Conservation (phyloP, 2,329 filamentous ascomycete species). For the Clarireedia paspali region DNA sequence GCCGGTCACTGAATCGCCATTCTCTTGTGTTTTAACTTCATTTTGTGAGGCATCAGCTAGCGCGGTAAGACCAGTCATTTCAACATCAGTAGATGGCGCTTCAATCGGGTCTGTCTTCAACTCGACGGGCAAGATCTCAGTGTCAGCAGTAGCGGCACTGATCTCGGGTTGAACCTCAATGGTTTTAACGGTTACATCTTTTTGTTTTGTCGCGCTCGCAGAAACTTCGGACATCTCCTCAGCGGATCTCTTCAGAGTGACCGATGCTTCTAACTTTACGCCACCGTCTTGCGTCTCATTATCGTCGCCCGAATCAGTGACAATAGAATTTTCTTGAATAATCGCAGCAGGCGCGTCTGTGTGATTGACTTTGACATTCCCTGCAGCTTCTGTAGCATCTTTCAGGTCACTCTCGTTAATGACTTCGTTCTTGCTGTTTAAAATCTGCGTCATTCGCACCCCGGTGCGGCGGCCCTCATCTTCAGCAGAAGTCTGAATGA, state of each 20-base stretch:
- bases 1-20: not conserved
- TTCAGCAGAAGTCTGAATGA: conserved; percentile 23
- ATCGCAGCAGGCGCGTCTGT: not conserved
- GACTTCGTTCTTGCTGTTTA: conserved; percentile 3
- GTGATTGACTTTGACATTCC: not conserved
- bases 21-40: not conserved
- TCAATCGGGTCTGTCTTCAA: not conserved
- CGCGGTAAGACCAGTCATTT: not conserved
- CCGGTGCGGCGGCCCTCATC: conserved; percentile 27
- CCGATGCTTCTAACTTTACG: conserved; percentile 2
- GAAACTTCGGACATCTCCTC: conserved; percentile 13
- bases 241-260: conserved; percentile 4
- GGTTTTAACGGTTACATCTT: not conserved
- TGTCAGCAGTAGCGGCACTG: not conserved
- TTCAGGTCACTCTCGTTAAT: not conserved
- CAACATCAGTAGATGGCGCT: not conserved
- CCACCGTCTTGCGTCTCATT: conserved; percentile 4
- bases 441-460: conserved; percentile 9
- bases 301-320: conserved; percentile 3
- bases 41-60: not conserved
- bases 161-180: not conserved
- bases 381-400: not conserved
- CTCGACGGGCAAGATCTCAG: not conserved
- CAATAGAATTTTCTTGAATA: too few relatives aligned
- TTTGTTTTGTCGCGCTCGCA: not conserved